A percentile compares a stretch with the other conserved stretches of the same genome.
These are phyloP conservation scores for Favolaschia claudopus DNA, from an alignment of 768 basidiomycete genomes.

Conservation along the genomic window DNA sequence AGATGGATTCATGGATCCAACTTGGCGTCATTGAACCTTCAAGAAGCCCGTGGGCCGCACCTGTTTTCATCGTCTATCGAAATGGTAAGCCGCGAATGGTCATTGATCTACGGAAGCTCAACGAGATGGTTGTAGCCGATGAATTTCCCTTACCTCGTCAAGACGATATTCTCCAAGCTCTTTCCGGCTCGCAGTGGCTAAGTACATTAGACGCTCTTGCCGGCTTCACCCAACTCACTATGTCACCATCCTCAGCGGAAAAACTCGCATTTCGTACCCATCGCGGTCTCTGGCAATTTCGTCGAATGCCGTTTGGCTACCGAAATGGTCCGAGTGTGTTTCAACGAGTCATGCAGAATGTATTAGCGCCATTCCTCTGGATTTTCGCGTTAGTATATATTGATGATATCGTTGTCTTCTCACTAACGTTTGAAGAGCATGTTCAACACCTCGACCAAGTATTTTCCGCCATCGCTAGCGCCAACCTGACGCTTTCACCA, in stretches of 20 bases:
- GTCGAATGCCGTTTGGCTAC: conserved; percentile 47
- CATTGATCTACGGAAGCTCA: conserved; percentile 39
- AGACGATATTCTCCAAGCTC: conserved; percentile 33
- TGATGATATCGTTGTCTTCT: conserved; percentile 49
- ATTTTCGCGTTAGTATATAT: conserved; percentile 49
- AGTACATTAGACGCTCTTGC: conserved; percentile 44
- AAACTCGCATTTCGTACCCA: conserved; percentile 48
- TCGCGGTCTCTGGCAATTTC: conserved; percentile 48
- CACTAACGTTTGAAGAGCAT: conserved; percentile 35
- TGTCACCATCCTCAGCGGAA: conserved; percentile 33
- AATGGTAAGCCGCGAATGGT: conserved; percentile 45
- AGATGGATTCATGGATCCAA: conserved; percentile 38
- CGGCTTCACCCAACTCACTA: conserved; percentile 47
- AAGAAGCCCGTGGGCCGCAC: conserved; percentile 44
- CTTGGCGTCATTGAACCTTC: conserved; percentile 48
- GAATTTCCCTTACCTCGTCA: too few species aligned
- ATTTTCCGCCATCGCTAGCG: too few species aligned
- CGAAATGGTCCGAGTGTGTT: conserved; percentile 46
- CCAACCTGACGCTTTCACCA: too few species aligned
- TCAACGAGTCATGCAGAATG: conserved; percentile 48
- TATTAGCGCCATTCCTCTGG: conserved; percentile 44
- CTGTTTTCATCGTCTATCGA: too few species aligned
- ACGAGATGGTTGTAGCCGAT: conserved; percentile 24
- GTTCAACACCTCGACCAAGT: conserved; percentile 35
- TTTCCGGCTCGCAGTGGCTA: conserved; percentile 39